A percentile compares a stretch with the other conserved stretches of the same genome.
Conservation (phyloP, 2,329 filamentous ascomycete species). For the Ophiostoma novo-ulmi region DNA sequence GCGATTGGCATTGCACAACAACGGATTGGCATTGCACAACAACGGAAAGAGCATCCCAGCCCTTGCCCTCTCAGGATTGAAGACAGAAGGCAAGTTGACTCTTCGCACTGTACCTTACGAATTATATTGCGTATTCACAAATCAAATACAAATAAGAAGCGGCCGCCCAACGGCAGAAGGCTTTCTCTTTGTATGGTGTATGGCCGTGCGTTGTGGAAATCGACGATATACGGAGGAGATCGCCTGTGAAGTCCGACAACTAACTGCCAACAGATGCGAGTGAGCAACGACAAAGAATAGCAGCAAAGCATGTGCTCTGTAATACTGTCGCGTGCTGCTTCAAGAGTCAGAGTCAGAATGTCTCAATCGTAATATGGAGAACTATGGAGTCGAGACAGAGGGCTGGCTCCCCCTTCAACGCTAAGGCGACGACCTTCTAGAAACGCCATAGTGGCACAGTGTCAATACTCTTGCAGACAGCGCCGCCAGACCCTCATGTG, state of each 20-base stretch:
- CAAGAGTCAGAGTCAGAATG: too few species aligned
- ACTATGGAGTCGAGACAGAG: not conserved
- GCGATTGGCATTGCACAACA: not conserved
- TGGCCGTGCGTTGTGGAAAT: not conserved
- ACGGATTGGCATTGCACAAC: too few species aligned
- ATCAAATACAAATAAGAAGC: not conserved
- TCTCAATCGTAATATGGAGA: not conserved
- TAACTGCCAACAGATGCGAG: too few species aligned
- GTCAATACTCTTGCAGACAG: not conserved
- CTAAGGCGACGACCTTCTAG: constrained; percentile 19
- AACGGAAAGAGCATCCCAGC: not conserved
- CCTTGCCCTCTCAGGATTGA: not conserved
- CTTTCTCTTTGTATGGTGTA: not conserved
- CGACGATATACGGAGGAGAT: constrained; percentile 14
- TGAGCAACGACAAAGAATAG: not conserved
- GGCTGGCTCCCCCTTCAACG: not conserved
- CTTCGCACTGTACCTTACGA: not conserved
- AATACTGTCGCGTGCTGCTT: not conserved
- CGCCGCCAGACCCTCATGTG: not conserved
- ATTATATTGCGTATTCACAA: not conserved
- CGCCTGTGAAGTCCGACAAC: not conserved
- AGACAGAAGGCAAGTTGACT: not conserved
- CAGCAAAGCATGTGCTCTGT: not conserved
- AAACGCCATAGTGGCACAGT: constrained; percentile 19
- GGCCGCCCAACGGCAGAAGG: not conserved